Base-by-base conservation (phyloP, 768 basidiomycete species). In the Russula sp. region DNA sequence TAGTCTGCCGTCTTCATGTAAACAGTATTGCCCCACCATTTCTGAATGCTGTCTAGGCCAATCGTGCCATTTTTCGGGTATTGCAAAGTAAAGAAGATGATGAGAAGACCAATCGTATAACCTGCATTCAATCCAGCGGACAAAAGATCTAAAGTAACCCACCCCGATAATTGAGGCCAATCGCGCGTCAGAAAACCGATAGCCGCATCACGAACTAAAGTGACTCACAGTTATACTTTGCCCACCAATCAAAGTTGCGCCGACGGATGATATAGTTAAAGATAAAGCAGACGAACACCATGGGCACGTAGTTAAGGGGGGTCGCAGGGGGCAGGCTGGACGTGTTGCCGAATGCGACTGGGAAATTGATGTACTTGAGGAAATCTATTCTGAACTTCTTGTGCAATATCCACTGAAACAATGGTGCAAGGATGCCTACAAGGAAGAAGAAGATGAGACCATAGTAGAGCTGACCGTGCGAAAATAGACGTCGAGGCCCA, bases 61-160 rank as follows among this genome's bases (percentile, higher is more conserved):
- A 90, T 87, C 13, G 73, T 75, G 3, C 87, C 87, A 61, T 87
- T 79, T 61, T 67, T 66, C 2, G 88, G 89, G 69, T 83, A 89
- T 73, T 90, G 84, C n/a, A 89, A 76, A 42, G 71, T 7, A 40
- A 40, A 40, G 76, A 84, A 87, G 46, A 87, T 79, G 51, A 84
- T 30, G 28, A 89, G 74, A 4, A 80, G 73, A 26, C 80, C 74
- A 20, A 88, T 66, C 0, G 86, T 85, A 8, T 88, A 76, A n/a
- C 89, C 88, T 14, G 87, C 81, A 68, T 89, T 88, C 67, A 90
- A 69, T 4, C 85, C 88, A 13, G 87, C 85, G 9, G 87, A 88
- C 22, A 89, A 73, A 22, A 89, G 83, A 67, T 88, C 79, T 80
- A 60, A n/a, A 26, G 24, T 20, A 20, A 18, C 36, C 36, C 36